phyloP scores from a whole-genome alignment of 2,329 filamentous ascomycete species.

The Ophiostoma fasciatum region DNA sequence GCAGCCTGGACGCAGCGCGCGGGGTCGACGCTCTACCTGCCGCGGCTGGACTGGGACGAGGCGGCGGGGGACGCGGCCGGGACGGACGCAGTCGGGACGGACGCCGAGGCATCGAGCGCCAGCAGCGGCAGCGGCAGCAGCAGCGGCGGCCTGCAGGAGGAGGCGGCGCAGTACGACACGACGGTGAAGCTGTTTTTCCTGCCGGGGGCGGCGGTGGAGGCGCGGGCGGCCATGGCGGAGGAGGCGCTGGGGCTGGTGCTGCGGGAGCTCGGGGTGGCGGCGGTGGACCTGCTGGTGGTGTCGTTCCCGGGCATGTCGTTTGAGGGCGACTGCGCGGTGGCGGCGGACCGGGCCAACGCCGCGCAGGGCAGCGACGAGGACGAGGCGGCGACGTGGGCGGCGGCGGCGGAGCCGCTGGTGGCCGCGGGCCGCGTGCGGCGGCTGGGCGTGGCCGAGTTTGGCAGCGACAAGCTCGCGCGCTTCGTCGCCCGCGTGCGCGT shows the following conservation, averaged over 20 bases:
- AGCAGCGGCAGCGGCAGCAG: slow-evolving; percentile 5
- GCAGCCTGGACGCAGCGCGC: slow-evolving; percentile 54
- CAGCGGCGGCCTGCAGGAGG: slow-evolving; percentile 58
- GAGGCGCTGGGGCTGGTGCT: slow-evolving; percentile 71
- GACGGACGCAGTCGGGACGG: not conserved
- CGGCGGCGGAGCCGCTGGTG: slow-evolving; percentile 55
- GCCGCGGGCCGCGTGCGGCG: slow-evolving; percentile 54
- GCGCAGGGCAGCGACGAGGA: slow-evolving; percentile 51
- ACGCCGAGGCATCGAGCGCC: slow-evolving; percentile 1
- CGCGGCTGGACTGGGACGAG: slow-evolving; percentile 51
- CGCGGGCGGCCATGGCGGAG: slow-evolving; percentile 54
- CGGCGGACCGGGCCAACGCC: slow-evolving; percentile 48
- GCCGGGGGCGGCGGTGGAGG: slow-evolving; percentile 48
- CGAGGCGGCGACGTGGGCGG: slow-evolving; percentile 52
- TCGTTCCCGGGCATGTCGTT: slow-evolving; percentile 91
- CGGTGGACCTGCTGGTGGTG: slow-evolving; percentile 77
- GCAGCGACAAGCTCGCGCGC: slow-evolving; percentile 62
- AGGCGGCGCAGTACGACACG: slow-evolving; percentile 76
- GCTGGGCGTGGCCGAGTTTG: slow-evolving; percentile 84
- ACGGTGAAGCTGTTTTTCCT: slow-evolving; percentile 94
- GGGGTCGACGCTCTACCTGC: slow-evolving; percentile 53
- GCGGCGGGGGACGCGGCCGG: not conserved
- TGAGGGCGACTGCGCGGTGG: slow-evolving; percentile 79
- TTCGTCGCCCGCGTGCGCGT: slow-evolving; percentile 60
- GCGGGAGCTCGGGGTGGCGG: slow-evolving; percentile 59